Percentiles rank a stretch among this genome's conserved stretches.
These are phyloP conservation scores for Dendrostoma leiphaemia DNA, from an alignment of 2,329 filamentous ascomycete species.

Conservation along the genomic window DNA sequence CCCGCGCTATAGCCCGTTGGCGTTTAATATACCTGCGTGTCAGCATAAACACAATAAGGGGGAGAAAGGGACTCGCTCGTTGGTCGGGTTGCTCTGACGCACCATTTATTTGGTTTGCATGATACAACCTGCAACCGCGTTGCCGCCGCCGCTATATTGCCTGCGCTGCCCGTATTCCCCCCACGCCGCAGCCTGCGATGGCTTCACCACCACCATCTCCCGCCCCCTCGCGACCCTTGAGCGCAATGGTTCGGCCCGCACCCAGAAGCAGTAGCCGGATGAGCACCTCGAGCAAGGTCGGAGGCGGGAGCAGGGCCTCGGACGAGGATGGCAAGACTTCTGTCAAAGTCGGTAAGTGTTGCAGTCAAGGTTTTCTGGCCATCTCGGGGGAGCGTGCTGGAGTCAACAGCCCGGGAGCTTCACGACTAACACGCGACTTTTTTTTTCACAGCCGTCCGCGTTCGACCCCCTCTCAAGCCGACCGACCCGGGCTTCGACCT, in stretches of 20 bases:
- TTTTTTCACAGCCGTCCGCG: slow-evolving; percentile 72
- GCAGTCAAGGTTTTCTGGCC: too few species aligned
- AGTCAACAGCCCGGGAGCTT: too few species aligned
- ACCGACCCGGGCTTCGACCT: slow-evolving; percentile 91
- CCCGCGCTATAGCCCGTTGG: slow-evolving; percentile 4
- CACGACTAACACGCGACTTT: slow-evolving; percentile 15
- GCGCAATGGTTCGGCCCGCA: slow-evolving; percentile 73
- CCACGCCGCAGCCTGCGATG: slow-evolving; percentile 42
- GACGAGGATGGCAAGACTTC: slow-evolving; percentile 89
- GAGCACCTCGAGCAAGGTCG: slow-evolving; percentile 76
- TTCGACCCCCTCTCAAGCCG: slow-evolving; percentile 80
- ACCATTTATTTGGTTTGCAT: slow-evolving; percentile 2
- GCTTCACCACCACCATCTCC: slow-evolving; percentile 71
- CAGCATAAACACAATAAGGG: neutral
- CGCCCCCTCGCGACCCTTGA: slow-evolving; percentile 69
- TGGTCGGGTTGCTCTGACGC: neutral
- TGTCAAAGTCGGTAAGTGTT: slow-evolving; percentile 88
- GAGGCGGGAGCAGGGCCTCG: slow-evolving; percentile 76
- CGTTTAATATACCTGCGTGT: slow-evolving; percentile 1
- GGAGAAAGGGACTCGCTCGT: neutral
- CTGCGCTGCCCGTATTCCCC: slow-evolving; percentile 18
- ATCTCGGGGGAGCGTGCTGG: too few species aligned
- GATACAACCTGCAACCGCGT: slow-evolving; percentile 3
- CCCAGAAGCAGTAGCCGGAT: slow-evolving; percentile 77
- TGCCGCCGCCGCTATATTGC: slow-evolving; percentile 1